Evolutionary conservation across 176 grass and related monocot genomes (phyloP).

Genomic region (Phoenix roebelenii): DNA sequence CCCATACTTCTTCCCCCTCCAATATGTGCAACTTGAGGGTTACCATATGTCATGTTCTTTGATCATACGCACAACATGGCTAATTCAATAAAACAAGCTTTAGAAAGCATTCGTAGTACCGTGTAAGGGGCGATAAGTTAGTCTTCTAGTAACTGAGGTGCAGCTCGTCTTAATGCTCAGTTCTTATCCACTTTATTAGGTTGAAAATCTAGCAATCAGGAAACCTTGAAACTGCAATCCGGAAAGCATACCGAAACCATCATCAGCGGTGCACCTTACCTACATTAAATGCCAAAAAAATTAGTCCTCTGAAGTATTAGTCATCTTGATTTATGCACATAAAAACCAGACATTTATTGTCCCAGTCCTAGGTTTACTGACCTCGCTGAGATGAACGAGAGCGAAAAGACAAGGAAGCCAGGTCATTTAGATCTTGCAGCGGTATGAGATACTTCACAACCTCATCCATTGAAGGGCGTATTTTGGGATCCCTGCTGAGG

Average conservation of each 20-base stretch:
- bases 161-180: neutral
- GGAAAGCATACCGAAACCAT: neutral
- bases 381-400: conserved; percentile 49
- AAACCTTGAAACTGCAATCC: neutral
- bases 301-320: neutral
- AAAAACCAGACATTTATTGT: neutral
- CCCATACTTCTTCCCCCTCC: too few species aligned
- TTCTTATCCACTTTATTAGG: conserved; percentile 8
- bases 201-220: conserved; percentile 11
- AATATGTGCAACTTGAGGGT: too few species aligned
- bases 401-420: conserved; percentile 48
- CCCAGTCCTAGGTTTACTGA: conserved; percentile 25
- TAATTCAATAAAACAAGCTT: neutral
- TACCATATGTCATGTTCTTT: too few species aligned
- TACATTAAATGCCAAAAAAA: conserved; percentile 12
- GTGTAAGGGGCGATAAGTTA: conserved; percentile 10
- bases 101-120: neutral
- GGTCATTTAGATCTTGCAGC: conserved; percentile 60
- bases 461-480: conserved; percentile 65
- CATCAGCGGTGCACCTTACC: conserved; percentile 44
- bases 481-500: conserved; percentile 63
- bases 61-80: too few species aligned
- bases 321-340: neutral
- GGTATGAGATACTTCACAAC: conserved; percentile 59
- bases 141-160: conserved; percentile 1